Evolutionary conservation across 2,329 filamentous ascomycete species (phyloP), one percentile per base, ranked within the genome.

Genomic region (Apiospora malaysiana): DNA sequence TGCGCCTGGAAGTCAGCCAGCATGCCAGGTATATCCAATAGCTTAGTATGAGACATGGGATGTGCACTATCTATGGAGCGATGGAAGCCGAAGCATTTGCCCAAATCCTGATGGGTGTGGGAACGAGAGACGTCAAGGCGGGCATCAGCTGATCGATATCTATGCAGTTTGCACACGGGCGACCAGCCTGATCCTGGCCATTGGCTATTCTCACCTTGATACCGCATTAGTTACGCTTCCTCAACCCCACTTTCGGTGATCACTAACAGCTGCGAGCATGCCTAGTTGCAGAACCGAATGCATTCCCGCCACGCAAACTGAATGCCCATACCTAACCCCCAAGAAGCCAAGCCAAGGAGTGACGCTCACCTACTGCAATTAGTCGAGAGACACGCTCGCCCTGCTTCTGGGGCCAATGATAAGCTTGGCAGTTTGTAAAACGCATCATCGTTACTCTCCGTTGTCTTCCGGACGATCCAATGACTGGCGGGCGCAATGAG

Each of bases 181-280:
- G 18, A 70, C 51, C 49, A 42, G 59, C 16, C n/a, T 42, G 43
- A 25, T 45, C 27, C 65, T n/a, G 12, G 43, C 47, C 45, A 71
- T 70, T 71, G 70, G 70, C 37, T 49, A 18, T 25, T 37, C 40
- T 68, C 32, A 49, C 68, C 70, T 56, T 70, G 68, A 71, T 56
- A 65, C 63, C 27, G 68, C 69, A 46, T 59, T 43, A 25, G 25
- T 21, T 68, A 65, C 42, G 40, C 42, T 70, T 12, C 68, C n/a
- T 14, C 59, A 56, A 69, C 70, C 68, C 68, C 70, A 69, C 68
- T 68, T 45, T 69, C 27, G 68, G 27, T 51, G 32, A 45, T 47
- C 68, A 68, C 70, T 70, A 71, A 59, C 23, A 67, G 40, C 40
- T 67, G 43, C 40, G 43, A 67, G 65, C 10, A 45, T 18, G n/a